Base-by-base conservation (phyloP, 768 basidiomycete genomes). In the Lentinula edodes region DNA sequence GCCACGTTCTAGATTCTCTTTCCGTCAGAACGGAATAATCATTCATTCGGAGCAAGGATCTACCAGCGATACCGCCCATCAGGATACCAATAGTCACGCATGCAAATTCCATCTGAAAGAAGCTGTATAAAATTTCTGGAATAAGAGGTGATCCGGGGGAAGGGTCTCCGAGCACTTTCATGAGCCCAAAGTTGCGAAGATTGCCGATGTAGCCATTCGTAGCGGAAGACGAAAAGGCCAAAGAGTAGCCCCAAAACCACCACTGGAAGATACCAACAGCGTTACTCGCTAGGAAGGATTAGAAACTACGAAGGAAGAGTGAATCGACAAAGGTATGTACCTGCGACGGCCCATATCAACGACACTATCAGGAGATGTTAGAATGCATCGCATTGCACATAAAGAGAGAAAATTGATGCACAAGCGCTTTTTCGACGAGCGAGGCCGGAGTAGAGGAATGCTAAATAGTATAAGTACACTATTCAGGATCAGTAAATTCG, bases 21-120 rank as follows among this genome's bases (percentile, higher is more conserved):
- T 23, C 20, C 3, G 34, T 15, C 16, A 46, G 6, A 9, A 46
- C 12, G 28, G 32, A 34, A 46, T 32, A 46, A 36, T 20, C 13
- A 52, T 45, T 15, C 3, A 39, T 41, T 23, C 38, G 6, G n/a
- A 23, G n/a, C 54, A 38, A n/a, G 5, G 5, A 28, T 43, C 7
- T 20, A 59, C 58, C 59, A 18, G 93, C 93, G 54, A 92, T 82
- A 8, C 90, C 88, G 48, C 89, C 89, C 80, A 90, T 78, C 32
- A 92, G 71, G 54, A 91, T 91, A 12, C 78, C 87, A 15, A 88
- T 87, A 1, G 91, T 93, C 16, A 93, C 90, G 60, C 87, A 89
- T 20, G 86, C 89, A 69, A 91, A 93, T 73, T 90, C 89, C 87
- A 90, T 88, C 70, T 91, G 90, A 77, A 90, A 94, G 73, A 93